Conservation (phyloP, 306 rosid genomes). For the Cucurbita moschata region DNA sequence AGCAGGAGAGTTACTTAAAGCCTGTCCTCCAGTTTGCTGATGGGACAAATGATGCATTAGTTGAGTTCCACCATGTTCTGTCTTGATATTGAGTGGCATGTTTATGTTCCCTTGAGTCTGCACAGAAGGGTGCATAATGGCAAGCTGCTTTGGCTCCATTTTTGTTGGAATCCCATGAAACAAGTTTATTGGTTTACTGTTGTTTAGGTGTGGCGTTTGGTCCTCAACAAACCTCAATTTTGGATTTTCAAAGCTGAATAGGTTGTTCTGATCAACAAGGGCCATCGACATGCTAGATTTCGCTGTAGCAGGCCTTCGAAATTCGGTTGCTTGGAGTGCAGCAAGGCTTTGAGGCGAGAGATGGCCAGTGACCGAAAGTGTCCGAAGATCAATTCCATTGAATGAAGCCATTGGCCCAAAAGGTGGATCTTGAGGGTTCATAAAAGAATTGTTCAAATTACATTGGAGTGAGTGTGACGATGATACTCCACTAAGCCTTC, state of each 20-base stretch:
- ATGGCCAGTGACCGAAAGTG: constrained; percentile 61
- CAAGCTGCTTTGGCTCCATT: constrained; percentile 91
- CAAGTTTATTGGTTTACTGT: constrained; percentile 49
- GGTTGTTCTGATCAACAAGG: constrained; percentile 70
- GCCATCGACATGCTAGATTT: constrained; percentile 58
- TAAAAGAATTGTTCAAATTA: constrained; percentile 54
- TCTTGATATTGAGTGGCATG: constrained; percentile 47
- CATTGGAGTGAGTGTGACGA: constrained; percentile 33
- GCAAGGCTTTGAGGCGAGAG: constrained; percentile 84
- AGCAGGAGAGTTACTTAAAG: constrained; percentile 34
- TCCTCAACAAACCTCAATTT: constrained; percentile 75
- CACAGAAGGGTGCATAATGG: constrained; percentile 60
- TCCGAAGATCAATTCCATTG: constrained; percentile 74
- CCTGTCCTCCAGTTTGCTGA: constrained; percentile 55
- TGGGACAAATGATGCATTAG: constrained; percentile 18
- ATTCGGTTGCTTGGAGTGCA: constrained; percentile 85
- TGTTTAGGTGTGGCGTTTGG: constrained; percentile 53
- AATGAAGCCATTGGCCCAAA: constrained; percentile 73
- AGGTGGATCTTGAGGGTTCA: constrained; percentile 52
- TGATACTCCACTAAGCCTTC: constrained; percentile 80
- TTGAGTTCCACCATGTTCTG: constrained; percentile 32
- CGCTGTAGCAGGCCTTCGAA: constrained; percentile 43
- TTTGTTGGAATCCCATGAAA: constrained; percentile 85
- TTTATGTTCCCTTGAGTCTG: constrained; percentile 21
- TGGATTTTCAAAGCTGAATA: constrained; percentile 89